Evolutionary conservation across 441 rosid genomes (phyloP).

Genomic region (Populus hybrid): DNA sequence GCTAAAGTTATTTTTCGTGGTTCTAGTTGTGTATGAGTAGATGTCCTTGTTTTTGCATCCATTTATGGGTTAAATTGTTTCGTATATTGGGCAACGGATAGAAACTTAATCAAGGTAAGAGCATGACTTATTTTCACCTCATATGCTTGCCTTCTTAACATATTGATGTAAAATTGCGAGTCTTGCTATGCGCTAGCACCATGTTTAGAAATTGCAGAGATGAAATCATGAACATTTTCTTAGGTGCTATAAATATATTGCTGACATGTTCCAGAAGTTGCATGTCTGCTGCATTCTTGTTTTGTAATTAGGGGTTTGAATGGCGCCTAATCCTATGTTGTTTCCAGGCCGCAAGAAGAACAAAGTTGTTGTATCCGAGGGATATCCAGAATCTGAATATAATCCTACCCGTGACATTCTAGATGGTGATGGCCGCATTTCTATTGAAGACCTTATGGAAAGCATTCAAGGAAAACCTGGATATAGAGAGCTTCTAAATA

Average conservation of each 20-base stretch:
- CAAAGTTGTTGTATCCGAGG: constrained; percentile 54
- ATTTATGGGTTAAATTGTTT: background rate
- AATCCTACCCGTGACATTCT: constrained; percentile 81
- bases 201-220: too few species aligned
- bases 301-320: constrained; percentile 4
- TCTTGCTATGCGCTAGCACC: too few species aligned
- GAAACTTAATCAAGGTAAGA: background rate
- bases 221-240: too few species aligned
- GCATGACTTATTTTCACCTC: background rate
- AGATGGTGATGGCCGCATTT: constrained; percentile 58
- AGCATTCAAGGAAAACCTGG: constrained; percentile 66
- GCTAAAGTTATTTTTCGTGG: background rate
- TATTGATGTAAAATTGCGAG: background rate
- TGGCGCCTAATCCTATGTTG: constrained; percentile 5
- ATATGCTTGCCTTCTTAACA: background rate
- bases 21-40: background rate
- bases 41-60: background rate
- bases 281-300: background rate
- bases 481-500: constrained; percentile 53
- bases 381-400: constrained; percentile 86
- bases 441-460: constrained; percentile 62
- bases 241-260: background rate
- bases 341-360: constrained; percentile 58
- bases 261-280: background rate
- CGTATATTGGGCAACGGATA: background rate